Evolutionary conservation across 352 stramenopile genomes (phyloP).

Genomic region (Phytophthora boehmeriae): DNA sequence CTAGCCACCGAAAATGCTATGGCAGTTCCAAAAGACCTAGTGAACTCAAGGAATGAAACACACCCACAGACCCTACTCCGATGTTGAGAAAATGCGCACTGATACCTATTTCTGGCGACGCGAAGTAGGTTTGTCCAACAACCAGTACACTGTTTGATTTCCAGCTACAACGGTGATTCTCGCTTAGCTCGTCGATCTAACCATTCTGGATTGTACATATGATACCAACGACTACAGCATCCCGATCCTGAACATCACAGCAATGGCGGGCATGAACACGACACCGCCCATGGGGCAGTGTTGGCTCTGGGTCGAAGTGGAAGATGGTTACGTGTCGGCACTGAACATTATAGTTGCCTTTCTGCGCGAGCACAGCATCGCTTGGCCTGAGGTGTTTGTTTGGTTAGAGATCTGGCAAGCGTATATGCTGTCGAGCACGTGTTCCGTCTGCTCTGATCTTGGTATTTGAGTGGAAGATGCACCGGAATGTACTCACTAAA

Average conservation of each 20-base stretch:
- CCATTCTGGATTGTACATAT: constrained; percentile 9
- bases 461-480: constrained; percentile 1
- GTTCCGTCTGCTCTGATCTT: constrained; percentile 1
- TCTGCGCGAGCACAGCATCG: neutral
- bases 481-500: constrained; percentile 1
- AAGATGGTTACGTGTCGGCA: constrained; percentile 12
- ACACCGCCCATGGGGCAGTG: constrained; percentile 7
- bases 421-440: constrained; percentile 12
- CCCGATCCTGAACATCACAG: constrained; percentile 17
- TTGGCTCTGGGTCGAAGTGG: too few relatives aligned
- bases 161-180: neutral
- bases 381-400: neutral
- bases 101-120: neutral
- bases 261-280: constrained; percentile 16
- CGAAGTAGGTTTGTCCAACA: neutral
- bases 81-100: neutral
- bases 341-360: neutral
- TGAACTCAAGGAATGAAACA: too few relatives aligned
- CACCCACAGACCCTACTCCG: too few relatives aligned
- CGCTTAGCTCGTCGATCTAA: neutral
- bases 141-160: neutral
- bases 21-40: too few relatives aligned
- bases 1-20: too few relatives aligned
- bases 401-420: constrained; percentile 9
- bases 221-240: constrained; percentile 8